Base-by-base conservation (phyloP, 495 filamentous ascomycete genomes). In the Pseudomonodictys pantanalensis region DNA sequence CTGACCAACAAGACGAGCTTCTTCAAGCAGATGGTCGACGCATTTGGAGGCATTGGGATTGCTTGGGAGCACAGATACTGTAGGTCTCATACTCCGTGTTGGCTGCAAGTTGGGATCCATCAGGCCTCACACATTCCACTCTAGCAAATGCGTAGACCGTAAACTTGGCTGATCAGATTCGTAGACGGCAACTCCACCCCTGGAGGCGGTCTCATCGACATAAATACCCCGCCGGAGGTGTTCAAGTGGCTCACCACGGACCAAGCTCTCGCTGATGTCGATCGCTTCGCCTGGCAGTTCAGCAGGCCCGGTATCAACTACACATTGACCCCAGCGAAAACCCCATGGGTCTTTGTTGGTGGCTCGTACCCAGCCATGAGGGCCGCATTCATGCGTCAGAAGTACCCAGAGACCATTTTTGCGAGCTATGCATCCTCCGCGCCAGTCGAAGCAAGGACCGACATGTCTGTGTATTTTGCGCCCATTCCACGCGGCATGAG, bases 261-360 rank as follows among this genome's bases (percentile, higher is more conserved):
- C 29, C 80, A 83, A 59, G 78, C 82, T 6, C 65, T 84, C 12
- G 77, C 76, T 26, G 81, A 84, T 49, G 68, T 82, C 11, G 77
- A 76, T 0, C 71, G 67, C 43, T 82, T 84, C 68, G 81, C 81
- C 1, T 63, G 72, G 45, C 74, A 75, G 24, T 84, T 83, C 68
- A 72, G 60, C 28, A 72, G 74, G 9, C 32, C 54, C 17, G 69
- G 64, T 3, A 68, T 75, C 6, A 52, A 74, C 17, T 32, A 70
- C 11, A 71, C 78, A 25, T 54, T 84, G 28, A 74, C 75, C 0
- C 80, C 81, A 0, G 58, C 68, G 26, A 65, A 56, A 1, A 79
- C 80, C 0, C 82, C 82, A 5, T 86, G 83, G 82, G 67, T 86
- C 28, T 80, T 83, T 71, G 50, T 84, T 1, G 83, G 83, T 41